Evolutionary conservation across 371 early-diverging fungal species (phyloP).

Genomic region (Entomophthora muscae): DNA sequence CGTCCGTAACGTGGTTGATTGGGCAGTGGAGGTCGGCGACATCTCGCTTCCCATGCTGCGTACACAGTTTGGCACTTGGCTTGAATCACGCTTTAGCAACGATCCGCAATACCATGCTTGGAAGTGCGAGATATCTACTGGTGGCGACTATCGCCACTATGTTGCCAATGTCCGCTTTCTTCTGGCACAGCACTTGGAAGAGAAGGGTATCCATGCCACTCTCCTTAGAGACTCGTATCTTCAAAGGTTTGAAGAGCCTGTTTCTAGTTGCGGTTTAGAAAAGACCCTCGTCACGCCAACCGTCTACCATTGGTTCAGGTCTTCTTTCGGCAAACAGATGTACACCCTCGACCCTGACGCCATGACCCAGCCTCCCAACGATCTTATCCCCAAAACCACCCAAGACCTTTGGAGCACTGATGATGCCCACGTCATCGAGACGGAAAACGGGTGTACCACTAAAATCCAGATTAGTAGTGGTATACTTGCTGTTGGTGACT

Average conservation of each 20-base stretch:
- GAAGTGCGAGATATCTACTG: background rate
- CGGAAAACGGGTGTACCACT: background rate
- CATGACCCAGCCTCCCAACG: background rate
- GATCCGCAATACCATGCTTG: background rate
- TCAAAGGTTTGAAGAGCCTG: background rate
- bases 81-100: background rate
- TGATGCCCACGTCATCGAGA: background rate
- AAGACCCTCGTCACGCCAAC: slow-evolving; percentile 11
- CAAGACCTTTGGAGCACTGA: background rate
- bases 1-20: background rate
- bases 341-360: background rate
- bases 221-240: background rate
- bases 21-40: background rate
- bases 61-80: background rate
- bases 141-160: background rate
- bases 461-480: slow-evolving; percentile 6
- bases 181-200: background rate
- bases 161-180: background rate
- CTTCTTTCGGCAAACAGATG: slow-evolving; percentile 7
- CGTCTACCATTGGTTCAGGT: slow-evolving; percentile 10
- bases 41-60: background rate
- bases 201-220: background rate
- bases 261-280: background rate
- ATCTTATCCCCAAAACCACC: background rate
- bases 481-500: slow-evolving; percentile 8